phyloP scores from a whole-genome alignment of 2,329 filamentous ascomycete genomes.

The Ramularia collo-cygni region DNA sequence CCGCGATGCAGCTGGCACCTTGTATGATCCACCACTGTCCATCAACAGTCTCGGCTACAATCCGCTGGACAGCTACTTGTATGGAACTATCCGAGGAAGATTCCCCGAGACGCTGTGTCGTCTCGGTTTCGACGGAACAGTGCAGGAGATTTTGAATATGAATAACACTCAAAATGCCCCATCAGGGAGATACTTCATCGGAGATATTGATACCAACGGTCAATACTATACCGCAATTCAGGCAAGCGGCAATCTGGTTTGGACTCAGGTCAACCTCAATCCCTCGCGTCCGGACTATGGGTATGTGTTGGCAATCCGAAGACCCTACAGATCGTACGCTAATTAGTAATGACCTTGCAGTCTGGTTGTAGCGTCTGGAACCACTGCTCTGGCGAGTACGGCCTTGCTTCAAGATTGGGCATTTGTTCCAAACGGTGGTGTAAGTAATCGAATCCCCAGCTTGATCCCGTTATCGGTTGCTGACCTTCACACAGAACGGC shows the following conservation, averaged over 20 bases:
- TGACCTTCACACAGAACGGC: too few relatives aligned
- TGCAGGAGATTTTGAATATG: too few relatives aligned
- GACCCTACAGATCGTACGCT: too few relatives aligned
- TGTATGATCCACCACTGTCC: too few relatives aligned
- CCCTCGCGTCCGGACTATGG: constrained; percentile 4
- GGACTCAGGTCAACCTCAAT: constrained; percentile 8
- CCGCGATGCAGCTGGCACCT: too few relatives aligned
- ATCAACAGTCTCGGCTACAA: constrained; percentile 13
- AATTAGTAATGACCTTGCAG: neutral
- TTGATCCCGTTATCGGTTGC: too few relatives aligned
- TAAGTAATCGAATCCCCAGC: too few relatives aligned
- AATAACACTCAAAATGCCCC: too few relatives aligned
- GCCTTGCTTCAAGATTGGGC: constrained; percentile 10
- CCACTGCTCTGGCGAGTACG: neutral
- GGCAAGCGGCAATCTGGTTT: constrained; percentile 2
- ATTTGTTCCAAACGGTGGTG: constrained; percentile 5
- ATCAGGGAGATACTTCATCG: constrained; percentile 4
- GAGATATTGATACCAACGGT: constrained; percentile 7
- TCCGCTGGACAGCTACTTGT: constrained; percentile 9
- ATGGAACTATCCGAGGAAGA: constrained; percentile 8
- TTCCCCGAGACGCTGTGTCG: constrained; percentile 4
- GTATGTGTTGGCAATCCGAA: neutral
- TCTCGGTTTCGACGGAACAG: neutral
- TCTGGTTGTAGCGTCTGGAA: constrained; percentile 5
- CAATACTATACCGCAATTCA: constrained; percentile 10